phyloP scores from a whole-genome alignment of 306 rosid genomes.

The Notholithocarpus densiflorus region DNA sequence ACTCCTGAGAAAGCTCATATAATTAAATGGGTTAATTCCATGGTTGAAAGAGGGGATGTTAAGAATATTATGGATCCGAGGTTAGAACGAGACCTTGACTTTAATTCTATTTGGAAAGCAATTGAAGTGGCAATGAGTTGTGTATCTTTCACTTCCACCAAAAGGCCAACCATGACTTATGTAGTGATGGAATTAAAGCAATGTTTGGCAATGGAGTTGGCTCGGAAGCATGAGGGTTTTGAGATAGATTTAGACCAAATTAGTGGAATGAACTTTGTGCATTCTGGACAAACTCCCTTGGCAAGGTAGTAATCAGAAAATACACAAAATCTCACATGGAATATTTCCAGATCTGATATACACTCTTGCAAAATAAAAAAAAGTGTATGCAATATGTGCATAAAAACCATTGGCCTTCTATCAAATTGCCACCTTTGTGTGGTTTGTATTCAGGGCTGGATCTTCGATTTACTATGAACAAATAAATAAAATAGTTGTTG shows the following conservation, averaged over 20 bases:
- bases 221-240: background rate
- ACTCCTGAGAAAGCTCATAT: conserved; percentile 25
- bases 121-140: conserved; percentile 52
- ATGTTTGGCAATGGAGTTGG: conserved; percentile 35
- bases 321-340: too few relatives aligned
- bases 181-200: conserved; percentile 43
- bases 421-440: too few relatives aligned
- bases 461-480: too few relatives aligned
- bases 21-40: conserved; percentile 34
- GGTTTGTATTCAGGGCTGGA: too few relatives aligned
- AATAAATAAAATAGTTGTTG: too few relatives aligned
- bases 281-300: too few relatives aligned
- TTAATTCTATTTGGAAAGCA: conserved; percentile 34
- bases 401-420: too few relatives aligned
- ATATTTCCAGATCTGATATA: too few relatives aligned
- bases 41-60: conserved; percentile 38
- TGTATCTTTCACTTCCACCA: conserved; percentile 14
- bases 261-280: too few relatives aligned
- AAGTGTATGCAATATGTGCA: too few relatives aligned
- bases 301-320: too few relatives aligned
- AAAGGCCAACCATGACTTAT: conserved; percentile 50
- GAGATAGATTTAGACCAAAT: background rate
- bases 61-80: conserved; percentile 37
- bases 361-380: too few relatives aligned
- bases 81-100: conserved; percentile 24